Conservation (phyloP, 2,329 filamentous ascomycete species). For the Clonostachys rosea region DNA sequence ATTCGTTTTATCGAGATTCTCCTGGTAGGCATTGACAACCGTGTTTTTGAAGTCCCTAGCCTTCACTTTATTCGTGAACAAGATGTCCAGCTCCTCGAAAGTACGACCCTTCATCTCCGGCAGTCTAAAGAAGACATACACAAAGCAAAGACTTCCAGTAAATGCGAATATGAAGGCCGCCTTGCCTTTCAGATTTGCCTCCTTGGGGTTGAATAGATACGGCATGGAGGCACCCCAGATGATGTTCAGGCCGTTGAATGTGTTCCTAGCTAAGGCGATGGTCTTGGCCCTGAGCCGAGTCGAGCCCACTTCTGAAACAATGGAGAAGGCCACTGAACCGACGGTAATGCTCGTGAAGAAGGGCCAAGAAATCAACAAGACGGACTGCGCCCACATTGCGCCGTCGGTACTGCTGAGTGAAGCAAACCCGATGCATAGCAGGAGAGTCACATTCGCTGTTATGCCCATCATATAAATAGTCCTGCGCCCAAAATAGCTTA, state of each 20-base stretch:
- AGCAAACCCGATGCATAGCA: no score
- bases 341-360: slow-evolving; percentile 39
- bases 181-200: slow-evolving; percentile 41
- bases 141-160: slow-evolving; percentile 36
- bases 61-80: slow-evolving; percentile 31
- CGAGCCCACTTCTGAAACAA: slow-evolving; percentile 38
- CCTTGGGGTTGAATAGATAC: slow-evolving; percentile 39
- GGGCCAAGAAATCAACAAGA: slow-evolving; percentile 36
- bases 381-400: slow-evolving; percentile 16
- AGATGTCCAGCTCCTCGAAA: slow-evolving; percentile 48
- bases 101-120: slow-evolving; percentile 50
- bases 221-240: slow-evolving; percentile 38
- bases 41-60: no score
- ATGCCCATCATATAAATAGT: no score
- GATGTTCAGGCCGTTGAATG: slow-evolving; percentile 45
- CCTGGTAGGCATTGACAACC: no score
- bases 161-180: slow-evolving; percentile 39
- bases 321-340: slow-evolving; percentile 37
- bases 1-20: no score
- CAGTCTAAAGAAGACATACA: slow-evolving; percentile 48
- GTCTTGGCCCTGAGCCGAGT: slow-evolving; percentile 40
- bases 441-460: no score
- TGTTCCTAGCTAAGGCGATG: slow-evolving; percentile 34
- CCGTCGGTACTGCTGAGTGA: no score
- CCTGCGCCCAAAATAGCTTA: no score